phyloP scores from a whole-genome alignment of 352 stramenopile genomes.

The Phytophthora tubulina region DNA sequence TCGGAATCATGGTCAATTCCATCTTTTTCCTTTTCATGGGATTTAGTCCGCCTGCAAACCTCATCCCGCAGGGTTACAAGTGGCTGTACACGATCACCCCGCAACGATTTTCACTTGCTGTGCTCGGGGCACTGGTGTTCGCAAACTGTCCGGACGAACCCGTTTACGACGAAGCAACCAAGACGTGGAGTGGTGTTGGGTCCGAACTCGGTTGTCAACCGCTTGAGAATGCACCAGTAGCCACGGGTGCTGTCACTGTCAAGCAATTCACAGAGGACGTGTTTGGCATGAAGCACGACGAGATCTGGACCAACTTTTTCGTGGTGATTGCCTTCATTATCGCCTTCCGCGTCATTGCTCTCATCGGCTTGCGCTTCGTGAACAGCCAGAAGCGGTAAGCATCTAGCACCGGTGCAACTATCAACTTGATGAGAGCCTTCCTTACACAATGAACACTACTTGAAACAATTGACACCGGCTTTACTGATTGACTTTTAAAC shows the following conservation, averaged over 20 bases:
- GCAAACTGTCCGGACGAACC: slow-evolving; percentile 44
- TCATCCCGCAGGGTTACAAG: slow-evolving; percentile 47
- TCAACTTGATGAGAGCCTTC: no score
- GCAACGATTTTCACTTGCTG: slow-evolving; percentile 39
- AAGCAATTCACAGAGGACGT: slow-evolving; percentile 54
- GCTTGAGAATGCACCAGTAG: slow-evolving; percentile 41
- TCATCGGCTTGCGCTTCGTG: slow-evolving; percentile 58
- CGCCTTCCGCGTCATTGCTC: slow-evolving; percentile 51
- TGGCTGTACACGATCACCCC: slow-evolving; percentile 57
- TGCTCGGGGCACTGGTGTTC: slow-evolving; percentile 42
- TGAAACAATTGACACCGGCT: no score
- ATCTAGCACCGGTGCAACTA: no score
- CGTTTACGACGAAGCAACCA: slow-evolving; percentile 40
- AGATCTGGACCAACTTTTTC: slow-evolving; percentile 52
- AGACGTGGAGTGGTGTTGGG: slow-evolving; percentile 35
- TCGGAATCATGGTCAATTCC: slow-evolving; percentile 41
- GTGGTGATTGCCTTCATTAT: slow-evolving; percentile 51
- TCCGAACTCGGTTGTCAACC: slow-evolving; percentile 50
- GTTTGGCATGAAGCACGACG: slow-evolving; percentile 63
- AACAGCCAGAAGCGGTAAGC: slow-evolving; percentile 60
- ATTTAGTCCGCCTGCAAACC: slow-evolving; percentile 42
- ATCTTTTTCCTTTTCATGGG: slow-evolving; percentile 56
- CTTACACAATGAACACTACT: no score
- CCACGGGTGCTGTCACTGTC: slow-evolving; percentile 40
- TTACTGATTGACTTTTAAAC: no score